A percentile compares a stretch with the other conserved stretches of the same genome.
phyloP scores from a whole-genome alignment of 2,329 filamentous ascomycete genomes.

The Calonectria leucothoes region DNA sequence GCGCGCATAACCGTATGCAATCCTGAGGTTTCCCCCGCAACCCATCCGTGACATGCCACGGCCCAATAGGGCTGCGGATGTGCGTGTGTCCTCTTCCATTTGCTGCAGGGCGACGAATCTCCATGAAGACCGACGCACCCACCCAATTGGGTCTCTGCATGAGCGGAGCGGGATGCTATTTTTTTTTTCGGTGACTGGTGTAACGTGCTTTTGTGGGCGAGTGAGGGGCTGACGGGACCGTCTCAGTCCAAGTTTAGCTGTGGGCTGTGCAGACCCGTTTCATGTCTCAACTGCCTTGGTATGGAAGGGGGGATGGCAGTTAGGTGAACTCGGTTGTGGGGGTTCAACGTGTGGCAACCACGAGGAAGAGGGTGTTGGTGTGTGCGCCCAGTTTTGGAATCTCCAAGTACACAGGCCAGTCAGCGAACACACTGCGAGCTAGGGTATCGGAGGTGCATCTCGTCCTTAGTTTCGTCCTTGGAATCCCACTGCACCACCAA shows the following conservation, averaged over 20 bases:
- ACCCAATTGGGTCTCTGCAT: constrained; percentile 37
- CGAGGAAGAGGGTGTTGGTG: constrained; percentile 4
- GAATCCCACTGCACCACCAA: background rate
- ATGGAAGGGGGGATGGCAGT: background rate
- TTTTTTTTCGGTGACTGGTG: background rate
- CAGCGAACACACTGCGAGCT: constrained; percentile 8
- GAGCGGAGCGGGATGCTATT: constrained; percentile 14
- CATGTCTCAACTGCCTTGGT: constrained; percentile 15
- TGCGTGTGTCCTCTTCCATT: constrained; percentile 27
- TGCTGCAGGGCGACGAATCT: constrained; percentile 34
- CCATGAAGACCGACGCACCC: constrained; percentile 28
- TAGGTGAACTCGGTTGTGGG: background rate
- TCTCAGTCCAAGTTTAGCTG: constrained; percentile 12
- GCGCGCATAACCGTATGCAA: constrained; percentile 16
- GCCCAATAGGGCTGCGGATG: constrained; percentile 14
- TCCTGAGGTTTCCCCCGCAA: constrained; percentile 11
- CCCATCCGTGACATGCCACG: constrained; percentile 13
- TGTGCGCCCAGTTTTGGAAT: background rate
- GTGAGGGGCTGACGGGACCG: background rate
- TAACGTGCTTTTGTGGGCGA: background rate
- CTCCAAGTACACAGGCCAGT: background rate
- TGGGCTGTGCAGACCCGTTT: constrained; percentile 20
- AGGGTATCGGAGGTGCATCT: constrained; percentile 23
- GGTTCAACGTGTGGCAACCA: constrained; percentile 19
- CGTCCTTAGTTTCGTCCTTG: background rate